These are phyloP conservation scores for Flaveria brownii DNA, from an alignment of 129 eudicot genomes.

Conservation along the genomic window DNA sequence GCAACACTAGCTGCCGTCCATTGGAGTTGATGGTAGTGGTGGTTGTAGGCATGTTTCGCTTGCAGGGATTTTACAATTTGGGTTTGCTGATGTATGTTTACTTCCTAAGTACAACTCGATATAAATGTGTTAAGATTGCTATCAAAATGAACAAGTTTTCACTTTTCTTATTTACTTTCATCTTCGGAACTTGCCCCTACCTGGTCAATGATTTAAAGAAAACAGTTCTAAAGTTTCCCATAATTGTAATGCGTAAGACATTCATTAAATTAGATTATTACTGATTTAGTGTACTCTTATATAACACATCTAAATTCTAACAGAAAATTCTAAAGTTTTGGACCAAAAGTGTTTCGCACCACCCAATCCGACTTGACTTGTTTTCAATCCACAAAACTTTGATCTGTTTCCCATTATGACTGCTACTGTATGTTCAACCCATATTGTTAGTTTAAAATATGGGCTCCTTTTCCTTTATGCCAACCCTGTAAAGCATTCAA, in stretches of 20 bases:
- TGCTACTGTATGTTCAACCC: constrained; percentile 2
- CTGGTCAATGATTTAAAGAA: background rate
- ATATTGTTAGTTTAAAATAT: background rate
- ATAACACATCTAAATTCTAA: background rate
- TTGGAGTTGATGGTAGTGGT: constrained; percentile 9
- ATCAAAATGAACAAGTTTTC: background rate
- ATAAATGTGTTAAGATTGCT: background rate
- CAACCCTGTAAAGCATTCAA: constrained; percentile 14
- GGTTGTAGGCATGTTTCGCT: background rate
- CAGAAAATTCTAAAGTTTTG: background rate
- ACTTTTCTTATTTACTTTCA: background rate
- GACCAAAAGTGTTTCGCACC: background rate
- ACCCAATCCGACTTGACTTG: background rate
- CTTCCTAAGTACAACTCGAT: background rate
- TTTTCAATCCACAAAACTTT: background rate
- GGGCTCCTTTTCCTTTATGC: constrained; percentile 13
- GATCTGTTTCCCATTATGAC: background rate
- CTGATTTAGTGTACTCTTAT: background rate
- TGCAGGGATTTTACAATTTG: background rate
- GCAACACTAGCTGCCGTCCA: background rate
- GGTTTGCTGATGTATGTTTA: constrained; percentile 1
- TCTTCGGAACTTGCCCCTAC: background rate
- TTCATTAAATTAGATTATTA: background rate
- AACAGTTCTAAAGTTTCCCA: background rate
- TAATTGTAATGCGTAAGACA: background rate